Base-by-base conservation (phyloP, 495 filamentous ascomycete species). In the Podospora appendiculata region DNA sequence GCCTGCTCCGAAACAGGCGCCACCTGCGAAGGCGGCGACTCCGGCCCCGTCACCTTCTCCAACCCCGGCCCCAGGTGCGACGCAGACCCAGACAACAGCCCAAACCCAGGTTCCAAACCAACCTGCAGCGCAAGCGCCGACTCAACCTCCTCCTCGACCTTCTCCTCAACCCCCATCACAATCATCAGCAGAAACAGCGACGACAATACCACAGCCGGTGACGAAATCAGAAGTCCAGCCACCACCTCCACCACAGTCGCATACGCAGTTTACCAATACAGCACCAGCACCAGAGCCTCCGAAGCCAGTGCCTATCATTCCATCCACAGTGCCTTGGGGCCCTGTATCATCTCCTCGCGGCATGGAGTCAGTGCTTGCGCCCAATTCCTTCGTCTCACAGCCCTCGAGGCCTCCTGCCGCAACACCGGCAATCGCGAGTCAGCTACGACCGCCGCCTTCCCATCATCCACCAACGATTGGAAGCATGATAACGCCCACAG, bases 251-350 rank as follows among this genome's bases (percentile, higher is more conserved):
- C 14, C 55, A 34, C 53, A 57, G 35, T 17, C 51, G 45, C 57
- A 58, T 45, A 60, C 35, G 52, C 66, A 55, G 9, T 18, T 41
- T 11, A n/a, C 58, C 17, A 44, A 52, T 16, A 18, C 55, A 6
- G 66, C 66, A 34, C 56, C 67, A n/a, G 67, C 66, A 38, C 64
- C 68, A 11, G 50, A 51, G 34, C 11, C 19, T 6, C 60, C 67
- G 9, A 51, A 59, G 35, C 62, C 70, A 49, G 60, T 67, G 3
- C 63, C 70, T 8, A 59, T 69, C 11, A 42, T 67, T 3, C 61
- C 68, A 8, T 70, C 75, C 5, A 32, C 56, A 13, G 41, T 18
- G 1, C 48, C 58, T 3, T 57, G 58, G 19, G 58, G 59, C 6
- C 55, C 51, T 8, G 55, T 52, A 18, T 57, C 58, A 4, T 64